Base-by-base conservation (phyloP, 1,284 basidiomycete species). In the Tilletia walkeri region DNA sequence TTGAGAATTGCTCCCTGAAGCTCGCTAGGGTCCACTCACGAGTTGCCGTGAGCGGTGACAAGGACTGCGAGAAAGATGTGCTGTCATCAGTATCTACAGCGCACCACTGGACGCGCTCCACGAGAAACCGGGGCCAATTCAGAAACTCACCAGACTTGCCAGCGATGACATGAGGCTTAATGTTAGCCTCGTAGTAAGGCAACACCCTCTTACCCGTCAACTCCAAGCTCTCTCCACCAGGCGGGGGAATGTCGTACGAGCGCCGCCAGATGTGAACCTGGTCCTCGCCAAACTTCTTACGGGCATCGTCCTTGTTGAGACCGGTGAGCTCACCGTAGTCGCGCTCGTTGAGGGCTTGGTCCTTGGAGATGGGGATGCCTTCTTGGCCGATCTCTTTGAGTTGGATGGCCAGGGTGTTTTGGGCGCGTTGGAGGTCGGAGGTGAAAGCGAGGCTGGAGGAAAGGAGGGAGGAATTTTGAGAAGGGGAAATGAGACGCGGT, bases 241-340 rank as follows among this genome's bases (percentile, higher is more conserved):
- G 85, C 39, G 85, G 85, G 24, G 82, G 83, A 34, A 85, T 78
- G 72, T 86, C 85, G 74, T 79, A 84, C 48, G 78, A 80, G 59
- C 82, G 75, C 39, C 83, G 73, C 83, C 83, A 84, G 68, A 84
- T 84, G 80, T 84, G 84, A 38, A 86, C 84, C 76, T 86, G 85
- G 45, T 86, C 85, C 70, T 85, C 85, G 53, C 85, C 85, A 73
- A 78, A 86, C 79, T 85, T 85, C 73, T 83, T 80, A 56, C 85
- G 76, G 38, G 85, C 85, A 50, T 83, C 82, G 70, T 85, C 84
- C 80, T 85, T 85, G 84, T 85, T 85, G 66, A 85, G 78, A 39
- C 84, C 85, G 41, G 83, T 82, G 30, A 85, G 75, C 70, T 85
- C 85, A 59, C 84, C 84, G 69, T 85, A 85, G 77, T 85, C 84